Evolutionary conservation across 2,329 filamentous ascomycete genomes (phyloP).

Genomic region (Aspergillus terreus): DNA sequence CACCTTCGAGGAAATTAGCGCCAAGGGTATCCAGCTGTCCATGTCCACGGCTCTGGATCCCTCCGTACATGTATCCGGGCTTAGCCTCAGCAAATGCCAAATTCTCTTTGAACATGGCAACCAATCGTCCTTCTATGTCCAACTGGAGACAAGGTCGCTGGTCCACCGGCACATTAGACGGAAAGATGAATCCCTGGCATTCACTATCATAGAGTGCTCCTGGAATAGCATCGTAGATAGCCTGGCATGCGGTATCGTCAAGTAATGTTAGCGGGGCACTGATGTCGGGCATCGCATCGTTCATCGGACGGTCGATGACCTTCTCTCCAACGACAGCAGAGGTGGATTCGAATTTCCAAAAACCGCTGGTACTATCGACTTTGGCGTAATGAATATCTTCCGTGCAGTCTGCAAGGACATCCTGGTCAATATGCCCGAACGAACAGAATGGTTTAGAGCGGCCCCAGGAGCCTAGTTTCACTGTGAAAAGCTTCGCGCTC

Average conservation of each 20-base stretch:
- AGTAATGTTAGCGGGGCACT: slow-evolving; percentile 67
- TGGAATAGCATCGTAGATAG: slow-evolving; percentile 62
- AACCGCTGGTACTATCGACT: slow-evolving; percentile 62
- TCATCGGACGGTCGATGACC: slow-evolving; percentile 48
- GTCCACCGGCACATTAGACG: slow-evolving; percentile 48
- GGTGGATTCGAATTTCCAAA: slow-evolving; percentile 63
- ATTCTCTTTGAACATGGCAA: slow-evolving; percentile 61
- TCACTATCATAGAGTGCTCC: slow-evolving; percentile 54
- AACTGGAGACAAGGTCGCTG: slow-evolving; percentile 60
- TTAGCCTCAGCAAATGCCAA: slow-evolving; percentile 56
- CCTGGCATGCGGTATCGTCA: slow-evolving; percentile 57
- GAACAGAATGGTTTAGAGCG: slow-evolving; percentile 64
- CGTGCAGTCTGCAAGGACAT: slow-evolving; percentile 53
- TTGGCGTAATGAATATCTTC: slow-evolving; percentile 57
- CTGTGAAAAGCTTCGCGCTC: slow-evolving; percentile 59
- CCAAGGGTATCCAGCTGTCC: slow-evolving; percentile 62
- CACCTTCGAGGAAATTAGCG: slow-evolving; percentile 60
- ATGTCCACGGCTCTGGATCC: slow-evolving; percentile 60
- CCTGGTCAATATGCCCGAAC: slow-evolving; percentile 67
- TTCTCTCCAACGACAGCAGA: slow-evolving; percentile 57
- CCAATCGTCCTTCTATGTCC: slow-evolving; percentile 59
- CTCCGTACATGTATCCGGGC: slow-evolving; percentile 58
- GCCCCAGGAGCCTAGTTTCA: slow-evolving; percentile 56
- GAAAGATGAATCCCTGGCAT: slow-evolving; percentile 64
- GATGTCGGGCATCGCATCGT: slow-evolving; percentile 68